phyloP scores from a whole-genome alignment of 805 yeast species.

The Starmerella etchellsii region DNA sequence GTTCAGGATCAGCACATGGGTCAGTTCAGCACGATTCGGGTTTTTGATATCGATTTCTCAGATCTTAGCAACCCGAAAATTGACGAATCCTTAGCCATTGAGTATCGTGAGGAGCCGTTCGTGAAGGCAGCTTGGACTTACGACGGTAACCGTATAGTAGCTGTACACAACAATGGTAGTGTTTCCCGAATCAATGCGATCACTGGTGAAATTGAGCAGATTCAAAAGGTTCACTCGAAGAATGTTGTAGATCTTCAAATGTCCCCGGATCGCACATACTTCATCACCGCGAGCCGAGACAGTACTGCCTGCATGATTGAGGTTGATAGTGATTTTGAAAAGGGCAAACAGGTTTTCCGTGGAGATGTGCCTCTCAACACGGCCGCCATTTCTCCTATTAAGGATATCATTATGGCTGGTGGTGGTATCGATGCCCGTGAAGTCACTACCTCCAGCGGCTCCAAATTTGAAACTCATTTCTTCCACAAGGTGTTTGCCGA shows the following conservation, averaged over 20 bases:
- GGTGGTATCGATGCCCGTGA: constrained; percentile 99
- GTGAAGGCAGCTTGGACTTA: constrained; percentile 80
- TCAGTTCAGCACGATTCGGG: constrained; percentile 57
- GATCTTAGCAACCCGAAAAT: constrained; percentile 34
- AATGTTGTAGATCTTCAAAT: constrained; percentile 78
- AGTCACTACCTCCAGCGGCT: constrained; percentile 96
- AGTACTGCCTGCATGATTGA: constrained; percentile 68
- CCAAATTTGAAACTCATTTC: constrained; percentile 93
- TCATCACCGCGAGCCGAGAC: constrained; percentile 87
- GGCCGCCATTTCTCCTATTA: constrained; percentile 85
- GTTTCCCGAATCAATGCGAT: constrained; percentile 66
- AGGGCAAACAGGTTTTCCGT: constrained; percentile 53
- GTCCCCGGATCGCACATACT: constrained; percentile 73
- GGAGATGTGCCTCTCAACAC: constrained; percentile 93
- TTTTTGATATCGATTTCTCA: constrained; percentile 49
- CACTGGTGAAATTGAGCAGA: constrained; percentile 55
- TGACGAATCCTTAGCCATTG: constrained; percentile 35
- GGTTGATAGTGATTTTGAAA: constrained; percentile 51
- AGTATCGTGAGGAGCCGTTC: constrained; percentile 24
- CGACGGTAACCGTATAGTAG: constrained; percentile 58
- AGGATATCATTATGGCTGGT: constrained; percentile 84
- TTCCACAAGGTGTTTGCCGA: constrained; percentile 91
- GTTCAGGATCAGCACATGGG: constrained; percentile 92
- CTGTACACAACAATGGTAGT: constrained; percentile 80
- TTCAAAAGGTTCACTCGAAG: constrained; percentile 59